A percentile compares a stretch with the other conserved stretches of the same genome.
Conservation (phyloP, 257 asterid genomes). For the Fraxinus cuspidata region DNA sequence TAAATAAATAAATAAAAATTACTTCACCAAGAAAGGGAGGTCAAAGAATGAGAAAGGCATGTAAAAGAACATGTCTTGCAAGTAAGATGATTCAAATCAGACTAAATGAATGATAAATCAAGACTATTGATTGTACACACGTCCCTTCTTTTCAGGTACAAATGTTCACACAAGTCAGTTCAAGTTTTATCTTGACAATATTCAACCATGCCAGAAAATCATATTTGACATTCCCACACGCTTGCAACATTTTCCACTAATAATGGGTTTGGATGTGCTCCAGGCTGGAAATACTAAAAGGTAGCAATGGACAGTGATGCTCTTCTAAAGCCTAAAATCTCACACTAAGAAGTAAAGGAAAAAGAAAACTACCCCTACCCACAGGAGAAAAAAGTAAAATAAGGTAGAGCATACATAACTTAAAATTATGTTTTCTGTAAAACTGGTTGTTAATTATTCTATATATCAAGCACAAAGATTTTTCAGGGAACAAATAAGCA, state of each 20-base stretch:
- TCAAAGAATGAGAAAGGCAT: slow-evolving; percentile 17
- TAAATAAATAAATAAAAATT: not conserved
- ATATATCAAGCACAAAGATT: slow-evolving; percentile 13
- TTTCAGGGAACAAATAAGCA: slow-evolving; percentile 25
- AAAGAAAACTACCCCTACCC: not conserved
- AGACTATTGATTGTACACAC: slow-evolving; percentile 8
- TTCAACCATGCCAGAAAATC: not conserved
- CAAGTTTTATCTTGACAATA: not conserved
- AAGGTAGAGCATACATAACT: not conserved
- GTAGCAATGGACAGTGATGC: not conserved
- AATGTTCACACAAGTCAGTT: not conserved
- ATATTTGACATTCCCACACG: not conserved
- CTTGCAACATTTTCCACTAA: not conserved
- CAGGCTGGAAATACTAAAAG: not conserved
- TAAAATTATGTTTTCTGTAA: not conserved
- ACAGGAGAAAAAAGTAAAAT: not conserved
- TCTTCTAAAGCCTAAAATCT: not conserved
- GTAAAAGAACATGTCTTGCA: not conserved
- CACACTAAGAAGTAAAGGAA: not conserved
- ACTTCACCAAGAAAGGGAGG: slow-evolving; percentile 16
- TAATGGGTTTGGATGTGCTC: slow-evolving; percentile 5
- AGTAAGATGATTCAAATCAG: slow-evolving; percentile 1
- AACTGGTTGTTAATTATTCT: not conserved
- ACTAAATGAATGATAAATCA: slow-evolving; percentile 1
- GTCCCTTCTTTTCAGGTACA: slow-evolving; percentile 1